Conservation (phyloP, 768 basidiomycete species). For the Suillus plorans region DNA sequence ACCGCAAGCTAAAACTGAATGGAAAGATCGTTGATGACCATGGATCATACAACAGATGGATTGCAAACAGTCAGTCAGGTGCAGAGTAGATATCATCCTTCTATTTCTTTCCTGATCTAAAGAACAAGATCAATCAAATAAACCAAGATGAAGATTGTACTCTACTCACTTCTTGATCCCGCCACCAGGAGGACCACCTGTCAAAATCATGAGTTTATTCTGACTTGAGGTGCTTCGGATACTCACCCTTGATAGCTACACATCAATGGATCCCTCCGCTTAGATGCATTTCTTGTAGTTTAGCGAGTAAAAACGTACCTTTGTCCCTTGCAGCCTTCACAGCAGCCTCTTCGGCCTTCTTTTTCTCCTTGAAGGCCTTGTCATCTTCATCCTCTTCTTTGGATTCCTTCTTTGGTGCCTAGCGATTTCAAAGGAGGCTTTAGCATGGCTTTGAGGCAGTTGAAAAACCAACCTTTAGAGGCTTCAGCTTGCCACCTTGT, state of each 20-base stretch:
- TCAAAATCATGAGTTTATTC: background rate
- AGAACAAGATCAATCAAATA: slow-evolving; percentile 9
- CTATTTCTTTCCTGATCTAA: slow-evolving; percentile 74
- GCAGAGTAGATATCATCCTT: slow-evolving; percentile 1
- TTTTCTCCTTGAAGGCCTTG: slow-evolving; percentile 68
- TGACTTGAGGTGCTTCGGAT: slow-evolving; percentile 1
- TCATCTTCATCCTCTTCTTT: slow-evolving; percentile 73
- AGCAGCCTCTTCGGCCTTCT: slow-evolving; percentile 73
- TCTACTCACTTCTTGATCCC: slow-evolving; percentile 85
- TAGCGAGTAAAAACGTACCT: slow-evolving; percentile 44
- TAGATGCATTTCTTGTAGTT: background rate
- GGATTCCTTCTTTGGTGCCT: slow-evolving; percentile 86
- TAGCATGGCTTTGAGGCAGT: slow-evolving; percentile 1
- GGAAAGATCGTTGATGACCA: background rate
- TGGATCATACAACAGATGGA: background rate
- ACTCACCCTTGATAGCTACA: slow-evolving; percentile 31
- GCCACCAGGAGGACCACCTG: slow-evolving; percentile 67
- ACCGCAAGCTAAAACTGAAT: background rate
- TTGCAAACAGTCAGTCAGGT: background rate
- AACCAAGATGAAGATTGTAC: slow-evolving; percentile 1
- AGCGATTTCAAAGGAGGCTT: background rate
- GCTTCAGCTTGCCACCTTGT: slow-evolving; percentile 87
- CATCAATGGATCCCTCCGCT: slow-evolving; percentile 6
- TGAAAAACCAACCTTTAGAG: slow-evolving; percentile 63
- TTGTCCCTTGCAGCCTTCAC: slow-evolving; percentile 71